Evolutionary conservation across 805 yeast genomes (phyloP), one percentile per base, ranked within the genome.

Genomic region (Suhomyces emberorum): DNA sequence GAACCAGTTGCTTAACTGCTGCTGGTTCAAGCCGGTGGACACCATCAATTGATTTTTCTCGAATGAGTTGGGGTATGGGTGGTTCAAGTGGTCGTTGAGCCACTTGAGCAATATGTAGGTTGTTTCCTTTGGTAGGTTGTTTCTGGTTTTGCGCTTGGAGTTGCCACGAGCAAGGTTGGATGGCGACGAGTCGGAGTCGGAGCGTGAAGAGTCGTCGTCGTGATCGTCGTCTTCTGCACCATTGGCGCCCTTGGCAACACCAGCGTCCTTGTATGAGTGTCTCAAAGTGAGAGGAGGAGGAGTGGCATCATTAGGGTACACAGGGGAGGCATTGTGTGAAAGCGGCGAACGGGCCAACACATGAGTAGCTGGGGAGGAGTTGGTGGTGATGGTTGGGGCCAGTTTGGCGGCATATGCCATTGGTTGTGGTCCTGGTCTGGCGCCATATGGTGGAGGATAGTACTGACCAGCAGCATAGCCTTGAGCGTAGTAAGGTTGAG

Each of bases 1-100:
- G 51, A 86, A 86, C 95, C 95, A 86, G 54, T 86, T 87, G 46
- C 84, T 74, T 42, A 86, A 70, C 59, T 86, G 95, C 42, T 83
- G 87, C 58, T 82, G 79, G 44, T 86, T 83, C 53, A 86, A 69
- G 0, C 93, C 91, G 0, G 95, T 86, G 53, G 74, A 70, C 47
- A 71, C 67, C 70, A 83, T 74, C 37, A 86, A 67, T 50, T 76
- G 77, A 43, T 75, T 71, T 63, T 87, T 86, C 50, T 86, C 95
- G 31, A 77, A 76, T 36, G 83, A 83, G 35, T 85, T 82, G 3
- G 95, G 95, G 57, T 86, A 86, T 10, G 95, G 95, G 51, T 85
- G 84, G 42, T 80, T 77, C 48, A 84, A 63, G 55, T 86, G 89
- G 24, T 76, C 77, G 39, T 78, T 65, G 35, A 87, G 72, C 95